Conservation (phyloP, 257 asterid species). For the Solanum etuberosum region DNA sequence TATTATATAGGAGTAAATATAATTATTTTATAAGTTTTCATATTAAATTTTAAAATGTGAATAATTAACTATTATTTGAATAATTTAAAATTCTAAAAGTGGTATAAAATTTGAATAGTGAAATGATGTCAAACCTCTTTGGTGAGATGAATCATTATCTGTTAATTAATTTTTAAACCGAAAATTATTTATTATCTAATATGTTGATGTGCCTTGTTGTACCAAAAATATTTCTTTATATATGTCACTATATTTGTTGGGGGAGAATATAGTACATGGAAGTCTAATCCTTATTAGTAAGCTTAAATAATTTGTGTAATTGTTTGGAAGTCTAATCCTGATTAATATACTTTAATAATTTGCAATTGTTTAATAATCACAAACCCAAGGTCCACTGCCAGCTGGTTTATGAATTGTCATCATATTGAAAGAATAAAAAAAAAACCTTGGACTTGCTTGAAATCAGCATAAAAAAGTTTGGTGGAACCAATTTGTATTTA, state of each 20-base stretch:
- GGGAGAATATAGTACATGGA: neutral
- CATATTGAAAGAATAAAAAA: neutral
- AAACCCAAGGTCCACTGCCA: conserved; percentile 7
- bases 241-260: neutral
- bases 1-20: neutral
- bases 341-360: neutral
- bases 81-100: neutral
- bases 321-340: neutral
- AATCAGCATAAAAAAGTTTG: conserved; percentile 8
- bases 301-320: neutral
- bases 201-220: neutral
- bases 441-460: conserved; percentile 22
- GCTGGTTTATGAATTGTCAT: conserved; percentile 9
- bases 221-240: neutral
- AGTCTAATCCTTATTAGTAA: neutral
- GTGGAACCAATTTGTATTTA: conserved; percentile 7
- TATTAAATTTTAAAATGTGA: neutral
- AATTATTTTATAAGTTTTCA: neutral
- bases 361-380: neutral
- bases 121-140: neutral
- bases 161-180: neutral
- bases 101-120: neutral
- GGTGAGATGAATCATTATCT: neutral
- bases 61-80: neutral
- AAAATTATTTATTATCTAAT: neutral